These are phyloP conservation scores for Aegilops bicornis DNA, from an alignment of 176 grass and related monocot genomes.

Conservation along the genomic window DNA sequence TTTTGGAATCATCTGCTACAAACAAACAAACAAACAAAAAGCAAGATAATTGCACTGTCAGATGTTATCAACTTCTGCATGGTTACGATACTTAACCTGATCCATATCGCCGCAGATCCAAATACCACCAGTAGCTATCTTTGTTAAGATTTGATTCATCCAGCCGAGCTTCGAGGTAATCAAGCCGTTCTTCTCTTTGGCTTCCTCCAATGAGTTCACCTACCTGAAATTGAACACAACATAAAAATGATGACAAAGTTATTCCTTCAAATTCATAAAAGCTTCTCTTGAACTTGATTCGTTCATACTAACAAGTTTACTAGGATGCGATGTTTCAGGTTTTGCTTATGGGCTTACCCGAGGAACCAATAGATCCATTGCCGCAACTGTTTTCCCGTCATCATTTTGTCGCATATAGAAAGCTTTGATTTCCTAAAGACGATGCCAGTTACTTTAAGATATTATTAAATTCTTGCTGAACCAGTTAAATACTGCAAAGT, in stretches of 20 bases:
- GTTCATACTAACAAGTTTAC: constrained; percentile 2
- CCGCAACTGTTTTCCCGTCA: constrained; percentile 89
- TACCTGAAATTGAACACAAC: constrained; percentile 53
- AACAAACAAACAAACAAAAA: background rate
- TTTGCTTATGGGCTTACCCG: constrained; percentile 51
- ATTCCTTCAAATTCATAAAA: constrained; percentile 12
- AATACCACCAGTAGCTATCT: constrained; percentile 98
- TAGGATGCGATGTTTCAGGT: constrained; percentile 21
- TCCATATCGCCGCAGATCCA: constrained; percentile 86
- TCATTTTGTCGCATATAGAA: constrained; percentile 99
- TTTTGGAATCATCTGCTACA: background rate
- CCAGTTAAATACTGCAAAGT: constrained; percentile 11
- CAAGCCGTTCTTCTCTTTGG: constrained; percentile 96
- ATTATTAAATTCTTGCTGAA: constrained; percentile 3
- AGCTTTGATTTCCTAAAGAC: constrained; percentile 91
- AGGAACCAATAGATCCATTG: constrained; percentile 96
- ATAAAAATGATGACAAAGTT: constrained; percentile 15
- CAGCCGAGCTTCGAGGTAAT: constrained; percentile 80
- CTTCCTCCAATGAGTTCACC: constrained; percentile 99
- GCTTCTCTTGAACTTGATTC: background rate
- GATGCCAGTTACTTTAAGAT: background rate
- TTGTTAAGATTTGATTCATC: constrained; percentile 89
- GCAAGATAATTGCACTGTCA: background rate
- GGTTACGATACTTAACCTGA: constrained; percentile 56
- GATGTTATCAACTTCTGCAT: background rate